Percentiles rank a stretch among this genome's conserved stretches.
These are phyloP conservation scores for Xylaria sp. DNA, from an alignment of 2,329 filamentous ascomycete species.

Conservation along the genomic window DNA sequence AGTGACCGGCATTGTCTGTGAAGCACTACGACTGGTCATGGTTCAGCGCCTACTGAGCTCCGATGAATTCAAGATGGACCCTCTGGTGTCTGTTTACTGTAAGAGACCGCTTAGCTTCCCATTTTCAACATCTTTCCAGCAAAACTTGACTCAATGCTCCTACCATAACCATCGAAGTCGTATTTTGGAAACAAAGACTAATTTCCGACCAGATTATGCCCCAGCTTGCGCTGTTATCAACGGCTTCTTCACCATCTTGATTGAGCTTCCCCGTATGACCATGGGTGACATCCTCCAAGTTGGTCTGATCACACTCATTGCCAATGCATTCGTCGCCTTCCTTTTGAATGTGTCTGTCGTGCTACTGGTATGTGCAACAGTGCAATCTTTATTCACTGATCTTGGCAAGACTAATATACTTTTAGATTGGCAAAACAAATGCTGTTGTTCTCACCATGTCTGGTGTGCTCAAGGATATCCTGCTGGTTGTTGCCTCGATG, in stretches of 20 bases:
- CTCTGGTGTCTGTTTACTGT: conserved; percentile 71
- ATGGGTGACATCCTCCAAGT: conserved; percentile 72
- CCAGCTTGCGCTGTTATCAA: conserved; percentile 88
- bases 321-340: conserved; percentile 82
- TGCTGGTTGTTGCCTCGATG: conserved; percentile 74
- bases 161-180: neutral
- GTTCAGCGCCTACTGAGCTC: conserved; percentile 83
- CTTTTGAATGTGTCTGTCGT: conserved; percentile 85
- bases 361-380: conserved; percentile 72
- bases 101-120: conserved; percentile 9
- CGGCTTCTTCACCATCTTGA: conserved; percentile 72
- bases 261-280: conserved; percentile 74
- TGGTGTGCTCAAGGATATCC: conserved; percentile 78
- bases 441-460: conserved; percentile 77
- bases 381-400: neutral
- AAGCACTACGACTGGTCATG: conserved; percentile 85
- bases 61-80: conserved; percentile 87
- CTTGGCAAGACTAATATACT: conserved; percentile 10
- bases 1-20: conserved; percentile 79
- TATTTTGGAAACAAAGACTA: conserved; percentile 12
- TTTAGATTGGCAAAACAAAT: conserved; percentile 74
- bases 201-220: conserved; percentile 75
- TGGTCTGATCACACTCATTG: conserved; percentile 72
- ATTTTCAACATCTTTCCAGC: neutral
- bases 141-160: neutral